Base-by-base conservation (phyloP, 345 rosid genomes). In the Erysimum cheiranthoides region DNA sequence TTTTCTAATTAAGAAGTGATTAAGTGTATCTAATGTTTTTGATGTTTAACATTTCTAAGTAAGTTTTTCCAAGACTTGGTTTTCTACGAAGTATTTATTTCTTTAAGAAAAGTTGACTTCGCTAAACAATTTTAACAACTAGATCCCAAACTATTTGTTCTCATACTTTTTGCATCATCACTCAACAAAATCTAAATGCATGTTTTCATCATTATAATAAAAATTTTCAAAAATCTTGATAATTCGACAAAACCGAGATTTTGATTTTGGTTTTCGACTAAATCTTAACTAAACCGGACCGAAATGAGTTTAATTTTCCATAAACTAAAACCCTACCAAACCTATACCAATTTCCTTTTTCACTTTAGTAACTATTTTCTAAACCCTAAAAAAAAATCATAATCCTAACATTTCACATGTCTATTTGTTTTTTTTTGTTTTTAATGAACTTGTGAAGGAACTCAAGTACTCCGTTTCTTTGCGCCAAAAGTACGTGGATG, bases 401-500 rank as follows among this genome's bases (percentile, higher is more conserved):
- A 52, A 52, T 52, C 57, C 18, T 56, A 3, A 17, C 25, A 57
- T 14, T n/a, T 57, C 5, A 30, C 60, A 30, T 56, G 3, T 16
- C 27, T 0, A n/a, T 4, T 36, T 38, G 1, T 35, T 7, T 11
- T 7, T 11, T 36, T 5, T 18, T 39, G 40, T 40, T 4, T n/a
- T n/a, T n/a, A n/a, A 40, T 47, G 17, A 30, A 54, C 18, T 6
- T 54, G 38, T 30, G 60, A 30, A 61, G 50, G 66, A 21, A 61
- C 32, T 40, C 18, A 59, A 59, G 40, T 59, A 59, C 43, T 59
- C 63, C 1, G 43, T 58, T 9, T 58, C 63, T 35, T 35, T 59
- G 12, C 63, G 63, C 63, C 43, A 59, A 59, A 10, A 59, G 10
- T 16, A 59, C 28, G 40, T 9, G 8, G 66, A 61, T 6, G 47